These are phyloP conservation scores for Sordariomycetes sp. DNA, from an alignment of 2,329 filamentous ascomycete genomes.

Conservation along the genomic window DNA sequence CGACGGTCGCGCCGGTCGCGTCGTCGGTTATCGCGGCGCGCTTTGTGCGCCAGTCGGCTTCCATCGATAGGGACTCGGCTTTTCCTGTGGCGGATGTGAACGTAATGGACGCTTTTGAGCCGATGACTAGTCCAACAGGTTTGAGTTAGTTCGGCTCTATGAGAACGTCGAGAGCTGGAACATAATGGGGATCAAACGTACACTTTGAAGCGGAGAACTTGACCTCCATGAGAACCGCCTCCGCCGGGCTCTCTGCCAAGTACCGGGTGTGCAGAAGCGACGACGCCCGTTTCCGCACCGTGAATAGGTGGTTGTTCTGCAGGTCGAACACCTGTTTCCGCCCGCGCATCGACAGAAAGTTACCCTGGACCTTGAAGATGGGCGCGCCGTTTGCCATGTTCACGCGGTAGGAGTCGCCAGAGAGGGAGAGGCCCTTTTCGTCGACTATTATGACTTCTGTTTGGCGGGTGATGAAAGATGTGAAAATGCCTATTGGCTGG, in stretches of 20 bases:
- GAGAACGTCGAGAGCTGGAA: neutral
- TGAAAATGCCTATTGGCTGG: conserved; percentile 24
- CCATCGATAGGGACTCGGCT: conserved; percentile 36
- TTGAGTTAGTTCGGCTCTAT: neutral
- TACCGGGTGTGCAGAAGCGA: conserved; percentile 36
- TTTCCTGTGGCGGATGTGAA: conserved; percentile 37
- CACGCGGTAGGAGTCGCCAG: conserved; percentile 52
- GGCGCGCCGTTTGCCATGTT: conserved; percentile 37
- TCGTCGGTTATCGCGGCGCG: conserved; percentile 43
- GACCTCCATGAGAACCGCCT: conserved; percentile 37
- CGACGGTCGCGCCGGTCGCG: conserved; percentile 34
- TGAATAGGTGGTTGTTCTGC: conserved; percentile 39
- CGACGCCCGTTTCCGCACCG: conserved; percentile 38
- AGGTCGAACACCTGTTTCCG: conserved; percentile 43
- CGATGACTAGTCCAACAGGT: conserved; percentile 25
- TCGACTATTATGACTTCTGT: conserved; percentile 40
- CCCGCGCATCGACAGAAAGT: conserved; percentile 34
- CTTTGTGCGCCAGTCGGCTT: conserved; percentile 47
- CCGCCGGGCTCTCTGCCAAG: conserved; percentile 28
- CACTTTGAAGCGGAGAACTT: conserved; percentile 28
- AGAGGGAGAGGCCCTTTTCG: conserved; percentile 48
- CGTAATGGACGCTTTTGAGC: conserved; percentile 39
- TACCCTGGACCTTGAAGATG: conserved; percentile 42
- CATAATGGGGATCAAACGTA: conserved; percentile 14
- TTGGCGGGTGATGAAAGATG: conserved; percentile 20